Evolutionary conservation across 139 green algal species (phyloP).

Genomic region (Coelastrella sp.): DNA sequence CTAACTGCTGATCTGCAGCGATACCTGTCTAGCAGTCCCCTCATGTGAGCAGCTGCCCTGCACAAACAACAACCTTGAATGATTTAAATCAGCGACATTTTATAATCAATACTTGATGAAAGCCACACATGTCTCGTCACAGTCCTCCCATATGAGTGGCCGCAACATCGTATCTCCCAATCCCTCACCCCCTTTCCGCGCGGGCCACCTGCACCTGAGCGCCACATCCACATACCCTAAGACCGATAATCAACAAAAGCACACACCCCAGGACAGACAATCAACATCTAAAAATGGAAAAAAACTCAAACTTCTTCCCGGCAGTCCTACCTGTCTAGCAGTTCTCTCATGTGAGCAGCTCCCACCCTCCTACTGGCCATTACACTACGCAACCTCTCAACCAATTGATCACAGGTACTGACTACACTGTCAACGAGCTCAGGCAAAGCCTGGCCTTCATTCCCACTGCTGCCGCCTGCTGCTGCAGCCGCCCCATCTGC

Average conservation of each 20-base stretch:
- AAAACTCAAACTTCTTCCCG: not conserved
- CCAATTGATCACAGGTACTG: not conserved
- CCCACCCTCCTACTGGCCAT: not conserved
- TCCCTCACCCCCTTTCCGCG: too few species aligned
- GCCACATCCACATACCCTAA: too few species aligned
- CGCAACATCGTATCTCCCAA: too few species aligned
- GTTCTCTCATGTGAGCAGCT: constrained; percentile 7
- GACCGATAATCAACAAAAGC: too few species aligned
- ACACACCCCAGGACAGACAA: not conserved
- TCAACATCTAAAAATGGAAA: not conserved
- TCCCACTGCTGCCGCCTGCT: not conserved
- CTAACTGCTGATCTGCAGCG: not conserved
- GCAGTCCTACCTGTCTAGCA: constrained; percentile 16
- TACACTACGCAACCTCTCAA: constrained; percentile 36
- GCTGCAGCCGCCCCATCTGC: not conserved
- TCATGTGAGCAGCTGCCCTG: too few species aligned
- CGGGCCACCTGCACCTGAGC: too few species aligned
- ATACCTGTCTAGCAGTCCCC: not conserved
- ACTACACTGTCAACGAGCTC: not conserved
- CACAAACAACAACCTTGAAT: too few species aligned
- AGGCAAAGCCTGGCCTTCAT: not conserved
- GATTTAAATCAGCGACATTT: too few species aligned
- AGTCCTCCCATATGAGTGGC: too few species aligned
- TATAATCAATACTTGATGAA: too few species aligned
- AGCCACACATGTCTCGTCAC: too few species aligned